Evolutionary conservation across 2,329 filamentous ascomycete genomes (phyloP).

Genomic region (Hymenoscyphus repandus): DNA sequence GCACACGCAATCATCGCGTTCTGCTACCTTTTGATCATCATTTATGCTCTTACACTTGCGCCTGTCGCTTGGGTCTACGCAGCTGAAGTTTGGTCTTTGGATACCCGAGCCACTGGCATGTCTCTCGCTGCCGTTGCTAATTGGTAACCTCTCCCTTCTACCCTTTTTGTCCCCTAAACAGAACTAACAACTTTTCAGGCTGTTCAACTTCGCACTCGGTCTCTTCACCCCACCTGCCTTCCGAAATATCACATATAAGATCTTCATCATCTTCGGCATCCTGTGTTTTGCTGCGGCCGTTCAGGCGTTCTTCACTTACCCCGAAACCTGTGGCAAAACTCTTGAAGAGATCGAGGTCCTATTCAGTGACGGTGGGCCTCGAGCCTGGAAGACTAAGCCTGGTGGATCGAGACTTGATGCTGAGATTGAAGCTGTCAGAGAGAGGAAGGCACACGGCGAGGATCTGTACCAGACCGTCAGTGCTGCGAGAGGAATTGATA

Average conservation of each 20-base stretch:
- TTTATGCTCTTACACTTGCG: constrained; percentile 45
- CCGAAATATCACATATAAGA: constrained; percentile 50
- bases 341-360: constrained; percentile 33
- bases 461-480: too few species aligned
- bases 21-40: constrained; percentile 57
- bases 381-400: constrained; percentile 22
- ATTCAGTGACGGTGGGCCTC: constrained; percentile 21
- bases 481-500: background rate
- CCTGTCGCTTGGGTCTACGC: constrained; percentile 53
- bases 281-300: constrained; percentile 40
- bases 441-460: constrained; percentile 3
- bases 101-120: constrained; percentile 55
- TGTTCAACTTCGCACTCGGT: constrained; percentile 56
- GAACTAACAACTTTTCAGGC: too few species aligned
- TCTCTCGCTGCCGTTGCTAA: constrained; percentile 50
- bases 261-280: constrained; percentile 44
- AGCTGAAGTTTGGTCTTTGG: constrained; percentile 58
- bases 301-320: constrained; percentile 37
- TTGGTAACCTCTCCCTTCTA: constrained; percentile 27
- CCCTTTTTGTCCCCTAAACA: too few species aligned
- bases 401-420: constrained; percentile 16
- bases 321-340: constrained; percentile 31
- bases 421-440: constrained; percentile 14
- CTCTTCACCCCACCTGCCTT: constrained; percentile 54
- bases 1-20: constrained; percentile 61